Evolutionary conservation across 768 basidiomycete genomes (phyloP), one percentile per base, ranked within the genome.

Genomic region (Cantharellus anzutake): DNA sequence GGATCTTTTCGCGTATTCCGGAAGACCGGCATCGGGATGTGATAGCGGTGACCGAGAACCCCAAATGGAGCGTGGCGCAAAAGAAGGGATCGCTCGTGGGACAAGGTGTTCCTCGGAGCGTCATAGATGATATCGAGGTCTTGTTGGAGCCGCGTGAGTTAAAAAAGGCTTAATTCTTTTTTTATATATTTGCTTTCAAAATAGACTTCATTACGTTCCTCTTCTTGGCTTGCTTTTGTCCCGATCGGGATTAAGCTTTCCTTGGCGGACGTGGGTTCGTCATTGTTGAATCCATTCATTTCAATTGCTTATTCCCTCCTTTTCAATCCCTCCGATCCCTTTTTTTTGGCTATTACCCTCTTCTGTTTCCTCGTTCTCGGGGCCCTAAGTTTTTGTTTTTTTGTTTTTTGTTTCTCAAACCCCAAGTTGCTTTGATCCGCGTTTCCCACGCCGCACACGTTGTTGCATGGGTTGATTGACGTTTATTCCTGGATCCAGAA

Each of bases 51-150:
- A 73, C 89, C 56, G 76, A 72, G 48, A 80, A 84, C 60, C 71
- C 75, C 0, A 86, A 86, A 68, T 80, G 81, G 0, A 76, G 80
- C 0, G 69, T 74, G 2, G 75, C 80, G 1, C 85, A 87, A 67
- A 86, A 85, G 64, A 80, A 86, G 11, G 76, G 80, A 1, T 72
- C 78, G 40, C 70, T 89, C 2, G 67, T 84, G 52, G 85, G 85
- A 69, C 81, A 81, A 59, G 82, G 85, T 16, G 71, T 91, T 2
- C 66, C 80, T 37, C 74, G 84, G 61, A 80, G 76, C 60, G 77
- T 76, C 1, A 76, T 80, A 0, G 89, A 92, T 56, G 86, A 88
- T 65, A 48, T 48, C 44, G 44, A 48, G 44, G 29, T 11, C 44
- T 11, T 48, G 44, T 29, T 48, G 44, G 44, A 48, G 11, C 11